Evolutionary conservation across 2,329 filamentous ascomycete species (phyloP), one percentile per base, ranked within the genome.

Genomic region (Trichoderma harzianum): DNA sequence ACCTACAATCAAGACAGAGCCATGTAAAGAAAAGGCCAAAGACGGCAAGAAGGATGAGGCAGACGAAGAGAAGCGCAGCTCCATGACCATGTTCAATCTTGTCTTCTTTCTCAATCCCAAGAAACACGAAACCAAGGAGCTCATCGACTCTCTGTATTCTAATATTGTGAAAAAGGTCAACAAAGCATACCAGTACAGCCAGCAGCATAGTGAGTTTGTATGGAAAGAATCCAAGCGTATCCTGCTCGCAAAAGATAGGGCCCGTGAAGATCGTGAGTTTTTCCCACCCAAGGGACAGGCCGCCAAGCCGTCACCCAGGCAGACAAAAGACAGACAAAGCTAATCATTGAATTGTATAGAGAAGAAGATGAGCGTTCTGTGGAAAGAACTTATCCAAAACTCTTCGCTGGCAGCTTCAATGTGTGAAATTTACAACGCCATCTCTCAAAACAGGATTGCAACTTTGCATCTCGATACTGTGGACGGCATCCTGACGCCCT

Each of bases 11-110:
- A 65, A 67, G n/a, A 28, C 69, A n/a, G 66, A 69, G 5, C 36
- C 43, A 32, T 34, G 53, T 24, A 53, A 62, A 16, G 36, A 73
- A 63, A 79, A 78, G 66, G 77, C 78, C 12, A 81, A 79, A n/a
- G 77, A 76, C 5, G 78, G 75, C 62, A 81, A 77, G 80, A 86
- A 87, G 70, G 81, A 88, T 71, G 81, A 84, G 36, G 84, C 88
- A 72, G 81, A 85, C 53, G 86, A 91, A 73, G 86, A 89, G 78
- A 91, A 93, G 79, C 85, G 85, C 75, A 89, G 87, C 75, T 89
- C 89, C 61, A 95, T 98, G 93, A 94, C 91, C 74, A 98, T 98
- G 95, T 99, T 99, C 83, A 97, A 98, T 80, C 88, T 98, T 12
- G 94, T 98, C 28, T 98, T 98, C 80, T 93, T 97, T 65, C 84